phyloP scores from a whole-genome alignment of 768 basidiomycete genomes.

The Lactarius tabidus region DNA sequence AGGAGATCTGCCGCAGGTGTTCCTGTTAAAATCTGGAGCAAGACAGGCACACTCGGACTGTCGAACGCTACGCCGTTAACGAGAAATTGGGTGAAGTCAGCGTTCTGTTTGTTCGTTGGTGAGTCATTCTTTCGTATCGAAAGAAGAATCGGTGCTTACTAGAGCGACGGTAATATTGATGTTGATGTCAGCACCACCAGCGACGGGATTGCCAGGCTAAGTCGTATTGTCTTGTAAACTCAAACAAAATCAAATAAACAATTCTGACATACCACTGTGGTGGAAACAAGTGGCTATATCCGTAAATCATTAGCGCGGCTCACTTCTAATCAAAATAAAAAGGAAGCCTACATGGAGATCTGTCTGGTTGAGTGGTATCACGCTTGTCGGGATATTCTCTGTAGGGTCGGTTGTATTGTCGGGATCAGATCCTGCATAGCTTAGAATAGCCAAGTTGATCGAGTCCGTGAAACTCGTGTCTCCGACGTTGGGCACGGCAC shows the following conservation, averaged over 20 bases:
- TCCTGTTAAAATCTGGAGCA: conserved; percentile 57
- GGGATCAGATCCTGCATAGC: conserved; percentile 1
- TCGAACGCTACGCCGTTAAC: conserved; percentile 37
- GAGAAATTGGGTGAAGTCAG: conserved; percentile 27
- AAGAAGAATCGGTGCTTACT: background rate
- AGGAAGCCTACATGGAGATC: conserved; percentile 13
- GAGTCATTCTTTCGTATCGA: background rate
- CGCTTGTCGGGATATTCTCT: background rate
- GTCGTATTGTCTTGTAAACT: background rate
- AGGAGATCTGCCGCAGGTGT: too few relatives aligned
- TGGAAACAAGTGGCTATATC: conserved; percentile 4
- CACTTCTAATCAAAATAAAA: background rate
- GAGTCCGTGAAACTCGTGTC: background rate
- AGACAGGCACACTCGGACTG: conserved; percentile 43
- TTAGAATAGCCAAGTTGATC: conserved; percentile 24
- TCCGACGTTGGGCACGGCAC: background rate
- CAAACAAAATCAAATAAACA: background rate
- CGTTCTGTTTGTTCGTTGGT: background rate
- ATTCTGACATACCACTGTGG: conserved; percentile 14
- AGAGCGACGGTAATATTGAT: background rate
- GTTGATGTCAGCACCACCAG: conserved; percentile 15
- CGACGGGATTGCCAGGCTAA: conserved; percentile 4
- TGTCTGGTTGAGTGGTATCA: conserved; percentile 4
- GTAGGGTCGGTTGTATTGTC: conserved; percentile 7
- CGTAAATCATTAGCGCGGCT: conserved; percentile 4